These are phyloP conservation scores for Microbotryum violaceum DNA, from an alignment of 1,284 basidiomycete genomes.

Conservation along the genomic window DNA sequence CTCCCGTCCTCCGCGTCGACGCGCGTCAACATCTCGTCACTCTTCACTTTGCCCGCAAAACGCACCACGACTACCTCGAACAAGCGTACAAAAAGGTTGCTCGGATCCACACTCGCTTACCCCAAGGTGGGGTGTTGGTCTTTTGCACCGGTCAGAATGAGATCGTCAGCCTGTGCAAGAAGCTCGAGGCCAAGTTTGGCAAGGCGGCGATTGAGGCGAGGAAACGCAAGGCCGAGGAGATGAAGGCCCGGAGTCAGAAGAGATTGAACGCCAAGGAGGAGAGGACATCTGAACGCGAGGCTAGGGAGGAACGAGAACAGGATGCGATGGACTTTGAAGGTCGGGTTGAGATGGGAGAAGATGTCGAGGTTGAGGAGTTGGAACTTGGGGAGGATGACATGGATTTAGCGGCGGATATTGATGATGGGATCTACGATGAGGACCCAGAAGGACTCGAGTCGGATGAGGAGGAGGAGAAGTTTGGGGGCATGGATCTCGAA, in stretches of 20 bases:
- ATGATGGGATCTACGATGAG: conserved; percentile 47
- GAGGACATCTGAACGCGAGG: conserved; percentile 6
- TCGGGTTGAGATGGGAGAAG: conserved; percentile 40
- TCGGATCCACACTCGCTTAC: conserved; percentile 66
- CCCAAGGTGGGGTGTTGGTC: conserved; percentile 62
- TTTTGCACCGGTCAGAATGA: conserved; percentile 74
- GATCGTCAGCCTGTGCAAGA: conserved; percentile 57
- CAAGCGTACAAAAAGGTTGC: conserved; percentile 84
- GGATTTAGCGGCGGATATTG: conserved; percentile 53
- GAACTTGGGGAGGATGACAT: conserved; percentile 53
- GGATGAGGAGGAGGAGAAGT: conserved; percentile 41
- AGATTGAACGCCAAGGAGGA: conserved; percentile 10
- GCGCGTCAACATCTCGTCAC: conserved; percentile 94
- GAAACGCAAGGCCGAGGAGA: conserved; percentile 42
- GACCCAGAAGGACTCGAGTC: conserved; percentile 41
- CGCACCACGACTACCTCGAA: conserved; percentile 75
- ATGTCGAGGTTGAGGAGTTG: conserved; percentile 72
- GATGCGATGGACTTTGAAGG: conserved; percentile 21
- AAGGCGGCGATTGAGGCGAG: conserved; percentile 55
- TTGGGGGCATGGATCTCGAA: conserved; percentile 50
- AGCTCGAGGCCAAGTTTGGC: conserved; percentile 72
- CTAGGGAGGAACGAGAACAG: background rate
- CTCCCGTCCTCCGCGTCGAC: conserved; percentile 81
- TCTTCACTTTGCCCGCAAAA: conserved; percentile 83
- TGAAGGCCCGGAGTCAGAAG: conserved; percentile 18